These are phyloP conservation scores for Lactarius vividus DNA, from an alignment of 768 basidiomycete species.

Conservation along the genomic window DNA sequence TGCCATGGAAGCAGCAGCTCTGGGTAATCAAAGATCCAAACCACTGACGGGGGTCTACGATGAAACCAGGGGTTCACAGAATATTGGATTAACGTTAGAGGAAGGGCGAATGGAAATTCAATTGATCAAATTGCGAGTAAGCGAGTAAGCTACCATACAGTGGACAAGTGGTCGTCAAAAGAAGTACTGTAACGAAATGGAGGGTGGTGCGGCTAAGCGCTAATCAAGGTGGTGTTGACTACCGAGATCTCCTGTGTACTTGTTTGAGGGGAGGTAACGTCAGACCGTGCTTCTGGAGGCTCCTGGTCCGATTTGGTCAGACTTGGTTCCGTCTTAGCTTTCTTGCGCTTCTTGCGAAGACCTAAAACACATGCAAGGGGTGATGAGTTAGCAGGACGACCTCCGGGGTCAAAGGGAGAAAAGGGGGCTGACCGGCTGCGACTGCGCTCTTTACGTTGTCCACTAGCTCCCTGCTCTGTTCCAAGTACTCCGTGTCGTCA, in stretches of 20 bases:
- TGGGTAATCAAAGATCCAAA: background rate
- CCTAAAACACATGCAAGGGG: slow-evolving; percentile 40
- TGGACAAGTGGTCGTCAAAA: background rate
- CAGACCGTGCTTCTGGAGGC: background rate
- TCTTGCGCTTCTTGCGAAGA: slow-evolving; percentile 74
- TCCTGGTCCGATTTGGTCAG: background rate
- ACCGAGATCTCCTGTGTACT: background rate
- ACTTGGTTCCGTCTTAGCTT: slow-evolving; percentile 45
- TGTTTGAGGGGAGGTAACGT: background rate
- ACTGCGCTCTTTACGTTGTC: slow-evolving; percentile 93
- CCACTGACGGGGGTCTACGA: background rate
- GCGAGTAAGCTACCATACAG: background rate
- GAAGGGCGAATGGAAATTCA: background rate
- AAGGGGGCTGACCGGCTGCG: slow-evolving; percentile 56
- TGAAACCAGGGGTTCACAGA: background rate
- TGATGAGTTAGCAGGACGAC: background rate
- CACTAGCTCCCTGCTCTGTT: slow-evolving; percentile 87
- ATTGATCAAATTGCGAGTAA: background rate
- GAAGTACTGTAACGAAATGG: too few species aligned
- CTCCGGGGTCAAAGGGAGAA: slow-evolving; percentile 27
- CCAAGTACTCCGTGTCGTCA: slow-evolving; percentile 89
- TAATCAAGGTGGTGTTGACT: background rate
- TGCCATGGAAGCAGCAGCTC: background rate
- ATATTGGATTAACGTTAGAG: background rate
- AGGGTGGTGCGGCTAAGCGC: slow-evolving; percentile 1